These are phyloP conservation scores for Tuber borchii DNA, from an alignment of 495 filamentous ascomycete species.

Conservation along the genomic window DNA sequence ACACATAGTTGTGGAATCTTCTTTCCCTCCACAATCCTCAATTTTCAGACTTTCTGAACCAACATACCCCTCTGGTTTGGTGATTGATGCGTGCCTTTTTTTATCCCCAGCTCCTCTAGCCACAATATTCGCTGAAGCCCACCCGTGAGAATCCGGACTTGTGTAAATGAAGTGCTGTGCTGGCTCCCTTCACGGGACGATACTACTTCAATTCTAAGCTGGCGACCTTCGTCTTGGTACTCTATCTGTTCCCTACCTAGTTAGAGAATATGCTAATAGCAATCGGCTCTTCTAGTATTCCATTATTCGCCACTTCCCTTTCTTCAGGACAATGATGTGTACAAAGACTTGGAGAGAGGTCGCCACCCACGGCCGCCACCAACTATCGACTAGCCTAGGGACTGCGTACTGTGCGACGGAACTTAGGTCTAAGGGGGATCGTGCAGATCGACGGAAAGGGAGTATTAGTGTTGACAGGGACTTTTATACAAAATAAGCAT, in stretches of 20 bases:
- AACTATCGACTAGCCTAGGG: neutral
- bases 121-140: neutral
- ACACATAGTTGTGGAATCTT: neutral
- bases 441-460: neutral
- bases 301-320: neutral
- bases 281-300: neutral
- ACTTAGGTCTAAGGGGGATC: neutral
- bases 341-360: neutral
- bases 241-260: neutral
- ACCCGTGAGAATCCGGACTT: neutral
- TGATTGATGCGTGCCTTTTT: neutral
- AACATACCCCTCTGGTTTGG: neutral
- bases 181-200: neutral
- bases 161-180: neutral
- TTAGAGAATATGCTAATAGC: neutral
- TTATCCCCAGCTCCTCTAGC: neutral
- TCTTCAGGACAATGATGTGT: neutral
- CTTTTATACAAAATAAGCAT: neutral
- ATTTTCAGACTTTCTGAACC: neutral
- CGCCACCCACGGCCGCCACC: neutral
- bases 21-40: neutral
- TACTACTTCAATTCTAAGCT: neutral
- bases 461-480: neutral
- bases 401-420: neutral
- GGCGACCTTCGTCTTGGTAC: neutral